Conservation (phyloP, 2,329 filamentous ascomycete species). For the Rhinocladiella similis region DNA sequence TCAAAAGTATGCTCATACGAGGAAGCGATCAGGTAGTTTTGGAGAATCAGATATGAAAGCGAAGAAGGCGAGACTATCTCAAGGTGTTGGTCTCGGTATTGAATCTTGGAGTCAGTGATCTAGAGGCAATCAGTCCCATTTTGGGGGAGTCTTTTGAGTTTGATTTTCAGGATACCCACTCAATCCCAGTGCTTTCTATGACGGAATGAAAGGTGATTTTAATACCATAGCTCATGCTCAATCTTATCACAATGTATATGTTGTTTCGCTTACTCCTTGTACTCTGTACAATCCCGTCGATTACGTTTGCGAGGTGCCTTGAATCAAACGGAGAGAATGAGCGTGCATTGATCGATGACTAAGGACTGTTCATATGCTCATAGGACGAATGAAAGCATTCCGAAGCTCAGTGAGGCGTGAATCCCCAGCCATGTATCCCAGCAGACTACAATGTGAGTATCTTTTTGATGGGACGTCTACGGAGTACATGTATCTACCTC, state of each 20-base stretch:
- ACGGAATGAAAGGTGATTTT: slow-evolving; percentile 19
- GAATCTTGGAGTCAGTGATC: slow-evolving; percentile 37
- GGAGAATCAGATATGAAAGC: slow-evolving; percentile 36
- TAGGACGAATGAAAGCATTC: too few species aligned
- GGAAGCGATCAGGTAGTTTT: slow-evolving; percentile 44
- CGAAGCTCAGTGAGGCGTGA: too few species aligned
- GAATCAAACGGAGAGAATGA: too few species aligned
- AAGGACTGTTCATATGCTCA: too few species aligned
- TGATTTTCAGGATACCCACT: slow-evolving; percentile 24
- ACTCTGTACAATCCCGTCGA: neutral
- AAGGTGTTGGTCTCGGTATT: slow-evolving; percentile 59
- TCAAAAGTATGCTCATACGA: slow-evolving; percentile 52
- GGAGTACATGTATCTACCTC: too few species aligned
- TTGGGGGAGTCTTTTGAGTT: slow-evolving; percentile 10
- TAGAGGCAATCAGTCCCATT: slow-evolving; percentile 3
- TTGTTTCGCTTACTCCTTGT: neutral
- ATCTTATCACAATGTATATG: slow-evolving; percentile 14
- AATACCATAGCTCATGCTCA: slow-evolving; percentile 31
- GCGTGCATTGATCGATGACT: too few species aligned
- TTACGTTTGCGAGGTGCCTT: neutral
- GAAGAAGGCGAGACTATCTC: slow-evolving; percentile 54
- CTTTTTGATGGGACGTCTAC: too few species aligned
- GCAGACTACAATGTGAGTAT: too few species aligned
- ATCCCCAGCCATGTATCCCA: too few species aligned
- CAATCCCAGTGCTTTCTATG: slow-evolving; percentile 11